Evolutionary conservation across 257 asterid species (phyloP), one percentile per base, ranked within the genome.

Genomic region (Apocynum venetum): DNA sequence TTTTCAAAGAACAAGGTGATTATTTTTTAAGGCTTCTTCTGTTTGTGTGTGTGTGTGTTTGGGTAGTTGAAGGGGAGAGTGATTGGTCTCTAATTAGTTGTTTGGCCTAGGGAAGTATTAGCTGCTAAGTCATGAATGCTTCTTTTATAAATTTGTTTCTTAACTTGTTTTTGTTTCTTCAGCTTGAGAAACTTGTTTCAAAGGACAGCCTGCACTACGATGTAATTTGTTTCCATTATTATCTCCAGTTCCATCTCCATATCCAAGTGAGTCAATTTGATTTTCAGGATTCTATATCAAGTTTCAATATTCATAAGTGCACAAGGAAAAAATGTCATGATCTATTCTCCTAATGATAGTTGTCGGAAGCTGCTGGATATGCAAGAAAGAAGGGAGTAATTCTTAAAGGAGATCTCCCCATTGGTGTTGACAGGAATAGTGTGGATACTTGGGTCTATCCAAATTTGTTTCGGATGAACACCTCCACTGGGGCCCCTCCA

Each of bases 401-500:
- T 71, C 82, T 95, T 79, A 95, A 95, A 91, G 99, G 98, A 51
- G 99, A 95, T 82, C 94, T 95, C 79, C 99, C 99, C 11, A 95
- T 95, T 41, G 99, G 99, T 66, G 99, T 95, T 74, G 97, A 93
- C 77, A 89, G 92, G 75, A 91, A 90, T 79, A 93, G 99, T 66
- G 98, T 95, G 75, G 99, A 95, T 85, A 95, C 99, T 56, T 95
- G 98, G 99, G 98, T 95, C 70, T 84, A 91, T 76, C 99, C 98
- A 35, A 90, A 83, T 82, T 91, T 95, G 79, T 95, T 95, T 70
- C 92, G 97, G 80, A 95, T 93, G 99, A 90, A 89, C 89, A 91
- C 99, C 79, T 88, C 99, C 19, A 95, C 98, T 31, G 99, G 99
- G 67, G 99, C 99, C 11, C 99, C 99, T 51, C 99, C 98, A 2